Base-by-base conservation (phyloP, 2,329 filamentous ascomycete species). In the Botryotinia convoluta region DNA sequence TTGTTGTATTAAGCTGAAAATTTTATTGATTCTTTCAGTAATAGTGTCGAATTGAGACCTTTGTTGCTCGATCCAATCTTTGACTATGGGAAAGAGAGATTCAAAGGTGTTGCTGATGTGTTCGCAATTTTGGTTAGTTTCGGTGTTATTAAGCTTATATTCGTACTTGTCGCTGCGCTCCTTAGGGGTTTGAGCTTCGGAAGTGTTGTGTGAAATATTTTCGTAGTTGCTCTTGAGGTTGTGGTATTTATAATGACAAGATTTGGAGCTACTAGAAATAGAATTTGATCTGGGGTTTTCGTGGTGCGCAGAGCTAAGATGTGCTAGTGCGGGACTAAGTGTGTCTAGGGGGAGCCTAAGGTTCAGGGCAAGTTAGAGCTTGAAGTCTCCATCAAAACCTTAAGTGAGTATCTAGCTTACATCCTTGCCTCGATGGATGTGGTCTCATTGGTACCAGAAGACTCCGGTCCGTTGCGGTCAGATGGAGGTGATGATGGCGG, bases 41-140 rank as follows among this genome's bases (percentile, higher is more conserved):
- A 69, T 6, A 7, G 37, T 18, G 44, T 44, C 37, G n/a, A 69
- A 51, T 44, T 69, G 65, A 26, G 65, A 42, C 26, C 32, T 37
- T 57, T 69, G 65, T 44, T 44, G 65, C 20, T 16, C 20, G 37
- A 69, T 69, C 48, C 65, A 57, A 42, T 42, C 35, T 69, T 69
- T n/a, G 37, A 57, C 37, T 22, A 26, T 29, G 26, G 65, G n/a
- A 32, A 42, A 57, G 18, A 69, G 65, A 57, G 18, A 59, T 44
- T 57, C 35, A n/a, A 69, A 69, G 6, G 16, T 69, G 3, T 44
- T 57, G 65, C 48, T 32, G 9, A 44, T 26, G 3, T 42, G 22
- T 26, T 69, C 65, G 37, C 54, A 32, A 29, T 57, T 22, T 8
- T 42, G 14, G 18, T 32, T 37, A 3, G 16, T 3, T 42, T 63